Evolutionary conservation across 2,329 filamentous ascomycete genomes (phyloP).

Genomic region (Penicillium sp.): DNA sequence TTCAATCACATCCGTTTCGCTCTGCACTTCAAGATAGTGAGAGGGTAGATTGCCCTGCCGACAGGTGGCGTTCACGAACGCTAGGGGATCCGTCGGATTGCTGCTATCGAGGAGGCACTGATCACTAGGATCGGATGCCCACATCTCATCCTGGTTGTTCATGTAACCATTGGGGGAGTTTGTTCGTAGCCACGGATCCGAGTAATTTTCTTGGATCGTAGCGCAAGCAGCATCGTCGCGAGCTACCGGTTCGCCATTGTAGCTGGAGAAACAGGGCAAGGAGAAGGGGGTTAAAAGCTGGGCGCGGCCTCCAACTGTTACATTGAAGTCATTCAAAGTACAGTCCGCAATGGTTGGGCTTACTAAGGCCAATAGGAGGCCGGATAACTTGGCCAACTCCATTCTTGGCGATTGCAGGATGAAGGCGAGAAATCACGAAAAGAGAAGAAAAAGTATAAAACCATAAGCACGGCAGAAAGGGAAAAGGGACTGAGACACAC

Average conservation of each 20-base stretch:
- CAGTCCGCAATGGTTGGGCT: background rate
- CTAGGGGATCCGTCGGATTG: slow-evolving; percentile 7
- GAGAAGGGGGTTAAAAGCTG: background rate
- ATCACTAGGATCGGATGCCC: slow-evolving; percentile 16
- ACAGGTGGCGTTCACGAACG: background rate
- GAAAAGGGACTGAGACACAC: background rate
- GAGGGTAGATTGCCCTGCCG: background rate
- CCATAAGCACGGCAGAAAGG: background rate
- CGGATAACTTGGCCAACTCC: background rate
- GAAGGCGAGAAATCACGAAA: too few species aligned
- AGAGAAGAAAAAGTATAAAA: background rate
- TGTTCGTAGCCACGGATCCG: slow-evolving; percentile 14
- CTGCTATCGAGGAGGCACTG: slow-evolving; percentile 19
- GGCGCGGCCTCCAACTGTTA: background rate
- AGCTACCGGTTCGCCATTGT: background rate
- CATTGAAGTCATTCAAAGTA: background rate
- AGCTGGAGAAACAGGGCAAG: background rate
- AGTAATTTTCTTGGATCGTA: background rate
- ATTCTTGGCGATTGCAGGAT: background rate
- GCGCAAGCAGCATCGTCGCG: background rate
- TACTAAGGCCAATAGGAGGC: background rate
- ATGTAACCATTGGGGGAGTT: slow-evolving; percentile 22
- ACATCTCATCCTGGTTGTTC: slow-evolving; percentile 25
- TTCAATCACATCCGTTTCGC: background rate
- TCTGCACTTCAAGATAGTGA: background rate